These are phyloP conservation scores for Lotus japonicus DNA, from an alignment of 306 rosid species.

Conservation along the genomic window DNA sequence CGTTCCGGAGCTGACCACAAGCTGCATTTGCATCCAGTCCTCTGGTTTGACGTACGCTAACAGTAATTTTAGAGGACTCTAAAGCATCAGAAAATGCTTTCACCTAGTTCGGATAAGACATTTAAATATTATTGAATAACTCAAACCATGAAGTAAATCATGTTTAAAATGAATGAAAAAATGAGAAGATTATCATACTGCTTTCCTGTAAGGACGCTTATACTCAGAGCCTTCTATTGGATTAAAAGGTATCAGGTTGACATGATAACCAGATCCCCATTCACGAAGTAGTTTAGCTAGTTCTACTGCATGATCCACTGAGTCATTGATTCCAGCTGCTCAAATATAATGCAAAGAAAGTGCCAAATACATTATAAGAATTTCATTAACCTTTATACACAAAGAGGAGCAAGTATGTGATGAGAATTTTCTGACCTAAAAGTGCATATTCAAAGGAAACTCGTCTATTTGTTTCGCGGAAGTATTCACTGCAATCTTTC, in stretches of 20 bases:
- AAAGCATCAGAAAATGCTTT: slow-evolving; percentile 71
- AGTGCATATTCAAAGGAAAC: slow-evolving; percentile 94
- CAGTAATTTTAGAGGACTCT: slow-evolving; percentile 66
- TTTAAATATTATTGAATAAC: not conserved
- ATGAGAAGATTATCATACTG: slow-evolving; percentile 39
- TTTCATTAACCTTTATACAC: slow-evolving; percentile 6
- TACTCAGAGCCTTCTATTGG: slow-evolving; percentile 92
- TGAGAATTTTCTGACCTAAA: slow-evolving; percentile 51
- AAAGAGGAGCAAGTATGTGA: not conserved
- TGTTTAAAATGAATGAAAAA: not conserved
- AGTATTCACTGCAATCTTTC: slow-evolving; percentile 78
- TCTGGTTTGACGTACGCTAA: slow-evolving; percentile 80
- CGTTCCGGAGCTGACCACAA: slow-evolving; percentile 92
- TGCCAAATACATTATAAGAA: not conserved
- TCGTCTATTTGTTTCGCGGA: slow-evolving; percentile 66
- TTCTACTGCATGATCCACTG: slow-evolving; percentile 70
- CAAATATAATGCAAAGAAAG: slow-evolving; percentile 27
- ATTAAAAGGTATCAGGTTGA: slow-evolving; percentile 92
- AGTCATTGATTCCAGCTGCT: slow-evolving; percentile 93
- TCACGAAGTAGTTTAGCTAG: slow-evolving; percentile 72
- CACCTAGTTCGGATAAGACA: slow-evolving; percentile 35
- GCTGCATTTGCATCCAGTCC: slow-evolving; percentile 98
- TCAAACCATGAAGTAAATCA: slow-evolving; percentile 9
- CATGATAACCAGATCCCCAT: slow-evolving; percentile 68
- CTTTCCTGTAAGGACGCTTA: slow-evolving; percentile 75